Evolutionary conservation across 495 filamentous ascomycete genomes (phyloP).

Genomic region (Talaromyces stipitatus): DNA sequence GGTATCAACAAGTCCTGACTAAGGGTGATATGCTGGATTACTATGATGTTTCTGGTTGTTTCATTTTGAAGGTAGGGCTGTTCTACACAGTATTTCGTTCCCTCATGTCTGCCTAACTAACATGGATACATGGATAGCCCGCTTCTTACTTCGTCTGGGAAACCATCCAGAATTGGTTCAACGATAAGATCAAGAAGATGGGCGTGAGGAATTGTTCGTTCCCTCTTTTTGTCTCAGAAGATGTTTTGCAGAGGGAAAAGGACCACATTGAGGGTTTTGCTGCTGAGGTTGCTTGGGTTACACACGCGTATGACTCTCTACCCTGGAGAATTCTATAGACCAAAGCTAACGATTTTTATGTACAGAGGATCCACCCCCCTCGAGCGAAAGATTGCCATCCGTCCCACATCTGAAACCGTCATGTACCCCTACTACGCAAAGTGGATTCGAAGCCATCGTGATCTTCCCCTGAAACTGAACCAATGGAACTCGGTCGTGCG

Average conservation of each 20-base stretch:
- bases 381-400: slow-evolving; percentile 90
- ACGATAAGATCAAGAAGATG: slow-evolving; percentile 74
- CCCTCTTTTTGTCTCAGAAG: slow-evolving; percentile 86
- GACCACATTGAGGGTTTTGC: slow-evolving; percentile 96
- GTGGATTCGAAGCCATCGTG: slow-evolving; percentile 91
- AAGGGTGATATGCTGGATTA: slow-evolving; percentile 95
- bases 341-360: slow-evolving; percentile 12
- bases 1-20: slow-evolving; percentile 93
- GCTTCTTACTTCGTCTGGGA: slow-evolving; percentile 90
- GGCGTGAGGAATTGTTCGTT: slow-evolving; percentile 94
- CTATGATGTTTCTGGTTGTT: slow-evolving; percentile 91
- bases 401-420: slow-evolving; percentile 89
- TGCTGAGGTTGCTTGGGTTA: slow-evolving; percentile 97
- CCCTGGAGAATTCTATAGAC: slow-evolving; percentile 7
- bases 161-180: slow-evolving; percentile 83
- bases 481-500: slow-evolving; percentile 98
- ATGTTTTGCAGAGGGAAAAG: slow-evolving; percentile 89
- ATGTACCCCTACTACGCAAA: slow-evolving; percentile 96
- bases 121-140: slow-evolving; percentile 27
- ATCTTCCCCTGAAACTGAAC: slow-evolving; percentile 86
- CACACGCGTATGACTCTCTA: slow-evolving; percentile 62
- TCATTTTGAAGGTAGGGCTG: slow-evolving; percentile 66
- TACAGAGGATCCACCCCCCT: slow-evolving; percentile 74
- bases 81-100: slow-evolving; percentile 3
- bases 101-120: not conserved